phyloP scores from a whole-genome alignment of 2,329 filamentous ascomycete genomes.

The Xylaria sp. region DNA sequence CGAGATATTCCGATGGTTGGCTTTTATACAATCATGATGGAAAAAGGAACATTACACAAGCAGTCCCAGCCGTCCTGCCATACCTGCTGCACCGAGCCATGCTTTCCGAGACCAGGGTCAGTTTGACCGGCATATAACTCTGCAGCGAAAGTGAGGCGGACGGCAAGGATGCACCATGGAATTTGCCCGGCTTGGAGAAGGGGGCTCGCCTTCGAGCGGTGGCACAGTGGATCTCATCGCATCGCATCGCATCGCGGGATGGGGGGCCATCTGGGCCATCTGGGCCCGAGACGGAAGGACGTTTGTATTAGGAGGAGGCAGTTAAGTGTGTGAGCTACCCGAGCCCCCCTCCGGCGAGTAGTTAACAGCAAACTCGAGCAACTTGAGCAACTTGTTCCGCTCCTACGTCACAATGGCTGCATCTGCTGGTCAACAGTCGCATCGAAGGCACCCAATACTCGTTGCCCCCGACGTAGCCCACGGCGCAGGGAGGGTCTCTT shows the following conservation, averaged over 20 bases:
- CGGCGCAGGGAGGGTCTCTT: conserved; percentile 13
- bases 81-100: conserved; percentile 25
- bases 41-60: conserved; percentile 9
- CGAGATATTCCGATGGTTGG: conserved; percentile 13
- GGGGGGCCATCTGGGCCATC: too few species aligned
- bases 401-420: conserved; percentile 27
- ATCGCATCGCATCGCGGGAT: neutral
- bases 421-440: conserved; percentile 16
- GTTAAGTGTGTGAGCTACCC: conserved; percentile 8
- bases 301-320: conserved; percentile 4
- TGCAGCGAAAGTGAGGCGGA: neutral
- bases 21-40: conserved; percentile 26
- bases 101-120: neutral
- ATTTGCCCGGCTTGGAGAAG: neutral
- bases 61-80: too few species aligned
- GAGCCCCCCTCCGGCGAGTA: conserved; percentile 13
- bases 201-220: neutral
- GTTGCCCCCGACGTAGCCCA: conserved; percentile 12
- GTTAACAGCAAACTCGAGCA: conserved; percentile 6
- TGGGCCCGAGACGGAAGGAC: conserved; percentile 10
- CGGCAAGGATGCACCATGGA: neutral
- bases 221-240: neutral
- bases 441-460: conserved; percentile 14
- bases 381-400: conserved; percentile 8
- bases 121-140: neutral